A percentile compares a stretch with the other conserved stretches of the same genome.
Conservation (phyloP, 202 grass and related monocot species). For the Musa balbisiana region DNA sequence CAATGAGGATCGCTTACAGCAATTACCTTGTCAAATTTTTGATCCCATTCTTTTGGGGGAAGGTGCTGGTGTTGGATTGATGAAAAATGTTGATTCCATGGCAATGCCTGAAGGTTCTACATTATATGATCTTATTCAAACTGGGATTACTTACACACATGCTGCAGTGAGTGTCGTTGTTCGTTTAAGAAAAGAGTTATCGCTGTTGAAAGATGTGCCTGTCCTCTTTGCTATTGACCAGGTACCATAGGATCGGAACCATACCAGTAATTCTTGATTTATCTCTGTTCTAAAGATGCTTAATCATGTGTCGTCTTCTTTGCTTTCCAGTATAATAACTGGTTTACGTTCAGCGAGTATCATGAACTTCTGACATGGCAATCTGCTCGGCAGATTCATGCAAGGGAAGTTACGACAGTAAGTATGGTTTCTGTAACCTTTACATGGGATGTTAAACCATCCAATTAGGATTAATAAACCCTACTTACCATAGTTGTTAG, state of each 20-base stretch:
- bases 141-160: slow-evolving; percentile 74
- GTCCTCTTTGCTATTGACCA: slow-evolving; percentile 91
- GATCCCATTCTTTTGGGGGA: slow-evolving; percentile 85
- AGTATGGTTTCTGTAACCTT: slow-evolving; percentile 20
- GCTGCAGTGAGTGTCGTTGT: slow-evolving; percentile 76
- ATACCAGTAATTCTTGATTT: neutral
- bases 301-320: neutral
- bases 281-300: slow-evolving; percentile 1
- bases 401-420: slow-evolving; percentile 78
- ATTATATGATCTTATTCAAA: slow-evolving; percentile 96
- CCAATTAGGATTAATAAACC: neutral
- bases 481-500: neutral
- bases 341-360: slow-evolving; percentile 95
- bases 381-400: slow-evolving; percentile 66
- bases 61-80: slow-evolving; percentile 80
- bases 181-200: slow-evolving; percentile 73
- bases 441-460: neutral
- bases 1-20: slow-evolving; percentile 55
- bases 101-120: slow-evolving; percentile 94
- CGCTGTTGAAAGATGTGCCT: slow-evolving; percentile 79
- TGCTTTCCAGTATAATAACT: slow-evolving; percentile 81
- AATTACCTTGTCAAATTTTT: slow-evolving; percentile 72
- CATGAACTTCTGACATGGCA: slow-evolving; percentile 64
- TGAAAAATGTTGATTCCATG: slow-evolving; percentile 73
- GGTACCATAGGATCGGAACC: slow-evolving; percentile 31